A percentile compares a stretch with the other conserved stretches of the same genome.
Conservation (phyloP, 805 yeast genomes). For the Grigorovia humatica region DNA sequence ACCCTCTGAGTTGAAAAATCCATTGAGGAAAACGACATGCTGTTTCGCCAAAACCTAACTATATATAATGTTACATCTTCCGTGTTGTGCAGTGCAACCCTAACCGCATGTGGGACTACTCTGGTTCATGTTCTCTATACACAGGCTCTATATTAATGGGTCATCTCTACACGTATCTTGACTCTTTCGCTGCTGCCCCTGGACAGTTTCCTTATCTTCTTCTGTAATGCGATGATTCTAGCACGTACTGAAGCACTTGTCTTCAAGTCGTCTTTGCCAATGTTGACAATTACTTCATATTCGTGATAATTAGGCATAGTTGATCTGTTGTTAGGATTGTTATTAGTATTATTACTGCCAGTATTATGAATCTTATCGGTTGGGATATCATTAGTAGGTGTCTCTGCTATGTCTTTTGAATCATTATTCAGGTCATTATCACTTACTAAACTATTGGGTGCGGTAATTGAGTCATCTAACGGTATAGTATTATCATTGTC, state of each 20-base stretch:
- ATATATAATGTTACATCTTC: too few relatives aligned
- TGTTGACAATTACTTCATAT: slow-evolving; percentile 33
- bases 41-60: too few relatives aligned
- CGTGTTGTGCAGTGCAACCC: too few relatives aligned
- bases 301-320: slow-evolving; percentile 6
- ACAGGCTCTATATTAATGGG: slow-evolving; percentile 4
- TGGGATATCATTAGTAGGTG: background rate
- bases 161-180: slow-evolving; percentile 39
- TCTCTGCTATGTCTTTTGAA: slow-evolving; percentile 3
- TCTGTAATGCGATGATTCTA: slow-evolving; percentile 49
- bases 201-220: slow-evolving; percentile 47
- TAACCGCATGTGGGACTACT: slow-evolving; percentile 13
- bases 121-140: background rate
- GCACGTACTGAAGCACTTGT: slow-evolving; percentile 50
- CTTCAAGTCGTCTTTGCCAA: slow-evolving; percentile 44
- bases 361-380: too few relatives aligned
- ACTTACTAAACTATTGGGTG: background rate
- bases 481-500: background rate
- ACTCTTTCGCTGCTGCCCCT: slow-evolving; percentile 42
- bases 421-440: background rate
- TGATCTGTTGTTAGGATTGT: background rate
- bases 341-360: too few relatives aligned
- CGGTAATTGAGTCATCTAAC: background rate
- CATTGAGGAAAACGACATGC: too few relatives aligned
- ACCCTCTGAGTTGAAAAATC: slow-evolving; percentile 11